phyloP scores from a whole-genome alignment of 2,329 filamentous ascomycete genomes.

The Coniochaeta sp. region DNA sequence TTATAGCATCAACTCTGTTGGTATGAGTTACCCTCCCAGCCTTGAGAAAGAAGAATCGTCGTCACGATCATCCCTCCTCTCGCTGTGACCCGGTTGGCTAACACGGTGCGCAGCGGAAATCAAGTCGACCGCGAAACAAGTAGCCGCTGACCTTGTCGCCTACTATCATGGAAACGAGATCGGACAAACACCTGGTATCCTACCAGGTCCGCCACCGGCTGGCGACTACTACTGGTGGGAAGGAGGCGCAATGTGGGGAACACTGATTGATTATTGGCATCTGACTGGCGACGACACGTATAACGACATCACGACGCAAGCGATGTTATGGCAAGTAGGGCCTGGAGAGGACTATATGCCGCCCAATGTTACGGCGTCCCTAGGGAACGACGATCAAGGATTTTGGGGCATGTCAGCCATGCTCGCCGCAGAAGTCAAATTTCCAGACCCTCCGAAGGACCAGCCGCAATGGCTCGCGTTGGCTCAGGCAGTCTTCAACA shows the following conservation, averaged over 20 bases:
- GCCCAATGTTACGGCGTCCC: conserved; percentile 46
- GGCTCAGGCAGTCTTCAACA: conserved; percentile 63
- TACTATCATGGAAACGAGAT: conserved; percentile 22
- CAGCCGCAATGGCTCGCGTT: conserved; percentile 57
- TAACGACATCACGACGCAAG: conserved; percentile 49
- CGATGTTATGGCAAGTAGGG: conserved; percentile 52
- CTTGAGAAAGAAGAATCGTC: not conserved
- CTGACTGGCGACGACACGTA: conserved; percentile 57
- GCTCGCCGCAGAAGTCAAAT: conserved; percentile 58
- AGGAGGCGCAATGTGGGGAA: conserved; percentile 60
- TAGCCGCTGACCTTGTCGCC: conserved; percentile 17
- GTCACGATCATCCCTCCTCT: not conserved
- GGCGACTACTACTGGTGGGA: conserved; percentile 71
- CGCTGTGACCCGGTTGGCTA: not conserved
- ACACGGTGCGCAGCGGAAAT: conserved; percentile 12
- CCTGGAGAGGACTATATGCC: conserved; percentile 51
- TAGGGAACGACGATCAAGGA: conserved; percentile 62
- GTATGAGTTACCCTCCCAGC: not conserved
- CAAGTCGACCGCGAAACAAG: conserved; percentile 11
- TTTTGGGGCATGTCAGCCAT: conserved; percentile 66
- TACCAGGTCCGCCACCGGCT: conserved; percentile 44
- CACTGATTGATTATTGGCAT: conserved; percentile 63
- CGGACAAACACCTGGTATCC: conserved; percentile 46
- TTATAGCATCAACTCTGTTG: not conserved
- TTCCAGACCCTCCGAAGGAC: conserved; percentile 47